A percentile compares a stretch with the other conserved stretches of the same genome.
Evolutionary conservation across 1,284 basidiomycete genomes (phyloP).

Genomic region (Puccinia horiana): DNA sequence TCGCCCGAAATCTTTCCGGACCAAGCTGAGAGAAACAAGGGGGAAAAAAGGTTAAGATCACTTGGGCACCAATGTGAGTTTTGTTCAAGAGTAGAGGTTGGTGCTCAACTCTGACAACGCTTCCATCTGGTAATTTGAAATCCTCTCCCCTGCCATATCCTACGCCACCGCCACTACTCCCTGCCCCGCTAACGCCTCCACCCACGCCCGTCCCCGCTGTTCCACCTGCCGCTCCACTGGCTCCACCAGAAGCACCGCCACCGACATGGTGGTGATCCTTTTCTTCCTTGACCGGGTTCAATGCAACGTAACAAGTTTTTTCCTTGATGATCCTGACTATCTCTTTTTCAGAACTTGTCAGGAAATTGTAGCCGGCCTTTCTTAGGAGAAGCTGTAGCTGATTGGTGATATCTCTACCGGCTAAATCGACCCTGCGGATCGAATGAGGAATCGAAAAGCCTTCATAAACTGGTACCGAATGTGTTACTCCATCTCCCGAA

Average conservation of each 20-base stretch:
- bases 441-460: conserved; percentile 99
- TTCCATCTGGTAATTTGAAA: conserved; percentile 92
- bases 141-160: conserved; percentile 72
- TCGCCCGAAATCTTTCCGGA: conserved; percentile 90
- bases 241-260: conserved; percentile 23
- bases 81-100: background rate
- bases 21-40: conserved; percentile 71
- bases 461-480: conserved; percentile 98
- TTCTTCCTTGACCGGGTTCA: conserved; percentile 70
- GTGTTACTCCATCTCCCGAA: conserved; percentile 97
- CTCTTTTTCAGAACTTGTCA: conserved; percentile 95
- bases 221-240: background rate
- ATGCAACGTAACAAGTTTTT: conserved; percentile 46
- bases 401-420: conserved; percentile 94
- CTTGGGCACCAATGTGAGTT: conserved; percentile 29
- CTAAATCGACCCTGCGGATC: conserved; percentile 90
- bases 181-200: conserved; percentile 90
- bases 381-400: conserved; percentile 89
- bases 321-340: conserved; percentile 86
- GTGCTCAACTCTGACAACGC: conserved; percentile 68
- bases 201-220: conserved; percentile 65
- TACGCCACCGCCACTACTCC: conserved; percentile 50
- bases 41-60: conserved; percentile 22
- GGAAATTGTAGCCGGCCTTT: conserved; percentile 90
- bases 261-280: conserved; percentile 85